phyloP scores from a whole-genome alignment of 768 basidiomycete genomes.

The Collybia nuda region DNA sequence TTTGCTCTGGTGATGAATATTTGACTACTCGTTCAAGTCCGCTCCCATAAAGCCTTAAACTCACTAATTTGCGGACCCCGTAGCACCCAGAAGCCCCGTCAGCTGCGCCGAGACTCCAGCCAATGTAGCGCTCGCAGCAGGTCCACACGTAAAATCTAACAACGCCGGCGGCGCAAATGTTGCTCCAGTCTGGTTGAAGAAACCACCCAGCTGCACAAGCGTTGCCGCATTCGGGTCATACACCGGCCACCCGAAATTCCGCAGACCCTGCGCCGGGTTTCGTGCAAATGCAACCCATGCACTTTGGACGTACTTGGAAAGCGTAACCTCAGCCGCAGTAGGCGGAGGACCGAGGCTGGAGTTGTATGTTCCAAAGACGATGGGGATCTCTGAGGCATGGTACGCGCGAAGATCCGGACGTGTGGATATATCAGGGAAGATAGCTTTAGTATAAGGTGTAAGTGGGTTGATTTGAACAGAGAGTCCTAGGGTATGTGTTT shows the following conservation, averaged over 20 bases:
- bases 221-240: slow-evolving; percentile 12
- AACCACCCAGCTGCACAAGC: slow-evolving; percentile 10
- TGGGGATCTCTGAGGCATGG: slow-evolving; percentile 37
- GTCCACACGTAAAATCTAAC: slow-evolving; percentile 9
- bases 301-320: slow-evolving; percentile 32
- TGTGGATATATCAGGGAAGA: slow-evolving; percentile 35
- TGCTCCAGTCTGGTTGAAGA: slow-evolving; percentile 10
- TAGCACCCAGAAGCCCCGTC: background rate
- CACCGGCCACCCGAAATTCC: slow-evolving; percentile 19
- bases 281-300: slow-evolving; percentile 41
- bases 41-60: too few relatives aligned
- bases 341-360: slow-evolving; percentile 19
- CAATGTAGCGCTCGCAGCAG: slow-evolving; percentile 1
- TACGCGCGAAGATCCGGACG: slow-evolving; percentile 33
- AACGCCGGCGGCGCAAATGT: background rate
- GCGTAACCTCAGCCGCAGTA: slow-evolving; percentile 18
- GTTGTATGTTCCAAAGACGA: slow-evolving; percentile 37
- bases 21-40: too few relatives aligned
- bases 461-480: background rate
- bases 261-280: slow-evolving; percentile 31
- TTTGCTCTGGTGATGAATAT: too few relatives aligned
- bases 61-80: background rate
- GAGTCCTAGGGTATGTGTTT: slow-evolving; percentile 7
- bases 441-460: slow-evolving; percentile 18
- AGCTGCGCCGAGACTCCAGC: background rate